phyloP scores from a whole-genome alignment of 2,329 filamentous ascomycete species.

The Didymella segeticola region DNA sequence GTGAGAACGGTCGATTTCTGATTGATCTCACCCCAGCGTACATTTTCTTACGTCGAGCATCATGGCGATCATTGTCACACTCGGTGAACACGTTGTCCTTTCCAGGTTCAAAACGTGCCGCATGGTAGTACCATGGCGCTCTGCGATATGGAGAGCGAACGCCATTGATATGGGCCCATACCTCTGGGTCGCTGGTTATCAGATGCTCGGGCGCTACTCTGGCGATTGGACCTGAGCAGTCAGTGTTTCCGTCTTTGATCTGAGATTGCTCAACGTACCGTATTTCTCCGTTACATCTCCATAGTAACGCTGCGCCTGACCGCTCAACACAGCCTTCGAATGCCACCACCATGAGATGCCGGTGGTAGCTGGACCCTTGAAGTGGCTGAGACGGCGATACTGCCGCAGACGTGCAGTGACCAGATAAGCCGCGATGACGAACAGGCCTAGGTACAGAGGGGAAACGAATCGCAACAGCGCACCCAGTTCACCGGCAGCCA shows the following conservation, averaged over 20 bases:
- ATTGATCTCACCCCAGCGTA: slow-evolving; percentile 53
- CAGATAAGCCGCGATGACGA: slow-evolving; percentile 22
- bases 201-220: slow-evolving; percentile 58
- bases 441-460: slow-evolving; percentile 22
- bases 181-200: slow-evolving; percentile 57
- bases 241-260: neutral
- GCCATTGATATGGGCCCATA: slow-evolving; percentile 53
- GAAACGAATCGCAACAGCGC: slow-evolving; percentile 18
- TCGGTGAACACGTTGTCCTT: slow-evolving; percentile 62
- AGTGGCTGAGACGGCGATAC: slow-evolving; percentile 40
- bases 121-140: slow-evolving; percentile 47
- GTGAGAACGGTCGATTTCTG: no score
- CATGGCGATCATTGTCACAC: slow-evolving; percentile 58
- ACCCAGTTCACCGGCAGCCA: slow-evolving; percentile 12
- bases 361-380: slow-evolving; percentile 39
- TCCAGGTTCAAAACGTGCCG: slow-evolving; percentile 60
- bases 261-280: slow-evolving; percentile 20
- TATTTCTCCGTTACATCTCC: slow-evolving; percentile 41
- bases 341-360: slow-evolving; percentile 44
- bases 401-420: slow-evolving; percentile 28
- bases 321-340: slow-evolving; percentile 38
- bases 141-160: slow-evolving; percentile 52
- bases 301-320: slow-evolving; percentile 34
- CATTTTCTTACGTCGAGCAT: slow-evolving; percentile 55
- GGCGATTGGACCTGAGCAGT: slow-evolving; percentile 48